phyloP scores from a whole-genome alignment of 345 rosid genomes.

The Leavenworthia alabamica region DNA sequence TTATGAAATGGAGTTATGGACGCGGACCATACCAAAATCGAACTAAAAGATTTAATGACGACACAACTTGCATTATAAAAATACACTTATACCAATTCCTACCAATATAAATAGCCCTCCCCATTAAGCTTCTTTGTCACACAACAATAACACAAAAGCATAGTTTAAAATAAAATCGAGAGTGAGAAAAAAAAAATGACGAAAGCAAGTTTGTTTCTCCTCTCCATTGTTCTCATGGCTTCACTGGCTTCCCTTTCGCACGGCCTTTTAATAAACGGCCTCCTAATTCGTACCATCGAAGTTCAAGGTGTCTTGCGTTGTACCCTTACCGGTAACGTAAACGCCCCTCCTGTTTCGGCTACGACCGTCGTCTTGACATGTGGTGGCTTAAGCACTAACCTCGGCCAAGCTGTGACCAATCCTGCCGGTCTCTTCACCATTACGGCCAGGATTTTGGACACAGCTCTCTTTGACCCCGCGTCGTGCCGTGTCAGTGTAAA shows the following conservation, averaged over 20 bases:
- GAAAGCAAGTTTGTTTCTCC: background rate
- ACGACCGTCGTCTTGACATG: background rate
- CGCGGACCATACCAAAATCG: background rate
- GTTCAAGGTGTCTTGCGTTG: background rate
- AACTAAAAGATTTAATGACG: background rate
- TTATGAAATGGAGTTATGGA: background rate
- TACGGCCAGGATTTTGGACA: background rate
- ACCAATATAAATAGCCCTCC: background rate
- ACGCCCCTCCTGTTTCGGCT: background rate
- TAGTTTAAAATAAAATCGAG: background rate
- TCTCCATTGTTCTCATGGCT: conserved; percentile 8
- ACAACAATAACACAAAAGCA: background rate
- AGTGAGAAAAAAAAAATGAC: background rate
- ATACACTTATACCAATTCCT: background rate
- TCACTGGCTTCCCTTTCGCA: background rate
- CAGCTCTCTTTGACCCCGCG: background rate
- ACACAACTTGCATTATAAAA: background rate
- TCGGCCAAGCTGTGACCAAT: background rate
- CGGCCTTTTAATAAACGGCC: background rate
- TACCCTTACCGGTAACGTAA: background rate
- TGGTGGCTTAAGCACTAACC: background rate
- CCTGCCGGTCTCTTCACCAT: background rate
- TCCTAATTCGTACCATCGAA: background rate
- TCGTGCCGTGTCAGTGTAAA: background rate
- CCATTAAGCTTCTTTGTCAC: background rate